Conservation (phyloP, 1,284 basidiomycete species). For the Erythrobasidium hasegawianum region DNA sequence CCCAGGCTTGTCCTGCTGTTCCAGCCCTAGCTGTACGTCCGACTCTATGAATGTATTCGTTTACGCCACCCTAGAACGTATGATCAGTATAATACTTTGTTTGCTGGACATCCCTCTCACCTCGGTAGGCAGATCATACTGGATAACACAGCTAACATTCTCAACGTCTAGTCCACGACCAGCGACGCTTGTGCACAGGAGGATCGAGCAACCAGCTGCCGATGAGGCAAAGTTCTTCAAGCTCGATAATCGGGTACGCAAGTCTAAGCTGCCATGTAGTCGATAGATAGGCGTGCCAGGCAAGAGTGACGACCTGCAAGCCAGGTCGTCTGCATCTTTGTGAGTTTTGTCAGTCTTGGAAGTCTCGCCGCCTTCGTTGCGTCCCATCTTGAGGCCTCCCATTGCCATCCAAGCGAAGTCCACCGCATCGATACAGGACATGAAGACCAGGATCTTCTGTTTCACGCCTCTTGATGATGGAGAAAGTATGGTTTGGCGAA, state of each 20-base stretch:
- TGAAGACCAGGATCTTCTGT: slow-evolving; percentile 78
- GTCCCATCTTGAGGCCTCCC: slow-evolving; percentile 70
- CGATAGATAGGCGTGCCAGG: slow-evolving; percentile 78
- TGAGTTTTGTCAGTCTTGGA: slow-evolving; percentile 40
- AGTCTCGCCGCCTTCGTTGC: slow-evolving; percentile 36
- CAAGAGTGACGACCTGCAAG: slow-evolving; percentile 51
- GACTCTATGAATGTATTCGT: slow-evolving; percentile 94
- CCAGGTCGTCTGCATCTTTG: slow-evolving; percentile 46
- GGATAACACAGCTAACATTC: slow-evolving; percentile 87
- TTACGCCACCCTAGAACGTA: slow-evolving; percentile 68
- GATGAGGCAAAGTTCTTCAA: slow-evolving; percentile 70
- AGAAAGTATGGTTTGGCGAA: slow-evolving; percentile 63
- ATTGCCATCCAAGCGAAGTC: slow-evolving; percentile 95
- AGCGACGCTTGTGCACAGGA: slow-evolving; percentile 94
- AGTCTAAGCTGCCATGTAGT: slow-evolving; percentile 89
- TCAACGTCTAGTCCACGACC: slow-evolving; percentile 94
- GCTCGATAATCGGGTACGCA: slow-evolving; percentile 73
- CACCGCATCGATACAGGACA: slow-evolving; percentile 94
- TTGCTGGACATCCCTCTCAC: too few species aligned
- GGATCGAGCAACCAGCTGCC: slow-evolving; percentile 55
- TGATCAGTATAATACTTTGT: too few species aligned
- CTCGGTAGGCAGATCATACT: slow-evolving; percentile 96
- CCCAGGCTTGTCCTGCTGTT: slow-evolving; percentile 82
- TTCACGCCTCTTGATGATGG: slow-evolving; percentile 52
- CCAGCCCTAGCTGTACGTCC: slow-evolving; percentile 96